Evolutionary conservation across 2,329 filamentous ascomycete species (phyloP).

Genomic region (Neofusicoccum cordaticola): DNA sequence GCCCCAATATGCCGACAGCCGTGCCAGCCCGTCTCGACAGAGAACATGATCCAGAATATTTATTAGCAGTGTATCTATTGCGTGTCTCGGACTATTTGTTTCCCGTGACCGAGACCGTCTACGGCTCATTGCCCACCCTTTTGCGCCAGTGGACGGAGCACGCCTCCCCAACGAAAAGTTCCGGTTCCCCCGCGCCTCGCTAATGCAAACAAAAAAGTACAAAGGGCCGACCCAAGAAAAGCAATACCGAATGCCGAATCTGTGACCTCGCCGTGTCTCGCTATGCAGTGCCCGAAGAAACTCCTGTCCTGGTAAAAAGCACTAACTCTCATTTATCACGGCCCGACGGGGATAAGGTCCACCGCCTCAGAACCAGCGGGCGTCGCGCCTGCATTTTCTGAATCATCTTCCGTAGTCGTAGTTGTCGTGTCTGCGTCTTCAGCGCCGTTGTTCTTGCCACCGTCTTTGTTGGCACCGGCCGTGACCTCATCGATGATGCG

Average conservation of each 20-base stretch:
- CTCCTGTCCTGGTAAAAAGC: neutral
- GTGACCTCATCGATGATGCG: slow-evolving; percentile 37
- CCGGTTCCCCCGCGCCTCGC: slow-evolving; percentile 9
- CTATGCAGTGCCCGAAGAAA: neutral
- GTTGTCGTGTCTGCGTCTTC: neutral
- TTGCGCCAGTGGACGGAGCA: neutral
- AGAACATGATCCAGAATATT: no score
- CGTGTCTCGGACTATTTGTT: no score
- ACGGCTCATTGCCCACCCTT: neutral
- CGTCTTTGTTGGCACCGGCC: neutral
- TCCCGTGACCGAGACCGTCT: neutral
- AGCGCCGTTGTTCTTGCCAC: neutral
- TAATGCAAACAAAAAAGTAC: slow-evolving; percentile 6
- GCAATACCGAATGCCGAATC: neutral
- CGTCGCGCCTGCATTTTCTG: neutral
- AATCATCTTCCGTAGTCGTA: neutral
- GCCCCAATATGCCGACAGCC: neutral
- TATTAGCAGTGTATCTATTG: no score
- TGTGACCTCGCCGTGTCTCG: neutral
- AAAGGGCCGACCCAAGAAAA: neutral
- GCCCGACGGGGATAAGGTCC: slow-evolving; percentile 2
- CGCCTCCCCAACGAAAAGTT: neutral
- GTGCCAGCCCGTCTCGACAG: neutral
- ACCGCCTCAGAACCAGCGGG: slow-evolving; percentile 2
- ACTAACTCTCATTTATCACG: neutral